Percentiles rank a stretch among this genome's conserved stretches.
Conservation (phyloP, 176 grass and related monocot genomes). For the Zea luxurians region DNA sequence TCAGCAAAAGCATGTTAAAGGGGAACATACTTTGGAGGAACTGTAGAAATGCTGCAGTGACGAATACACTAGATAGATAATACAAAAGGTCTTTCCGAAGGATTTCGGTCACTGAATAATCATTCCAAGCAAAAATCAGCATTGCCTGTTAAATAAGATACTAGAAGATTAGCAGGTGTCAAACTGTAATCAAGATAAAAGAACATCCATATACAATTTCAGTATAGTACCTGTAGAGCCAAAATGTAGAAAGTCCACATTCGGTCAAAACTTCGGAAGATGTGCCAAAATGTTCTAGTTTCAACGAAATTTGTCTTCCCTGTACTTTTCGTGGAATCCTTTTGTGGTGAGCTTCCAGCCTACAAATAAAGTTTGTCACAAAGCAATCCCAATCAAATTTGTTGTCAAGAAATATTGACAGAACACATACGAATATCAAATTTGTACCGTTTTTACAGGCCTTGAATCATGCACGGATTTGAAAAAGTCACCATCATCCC, state of each 20-base stretch:
- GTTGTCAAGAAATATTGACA: conserved; percentile 37
- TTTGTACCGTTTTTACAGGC: conserved; percentile 51
- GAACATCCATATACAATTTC: not conserved
- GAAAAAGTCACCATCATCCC: conserved; percentile 92
- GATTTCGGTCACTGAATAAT: conserved; percentile 55
- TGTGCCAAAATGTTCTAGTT: conserved; percentile 95
- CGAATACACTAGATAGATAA: conserved; percentile 85
- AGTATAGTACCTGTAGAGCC: conserved; percentile 71
- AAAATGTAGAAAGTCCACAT: conserved; percentile 97
- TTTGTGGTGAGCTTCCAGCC: conserved; percentile 49
- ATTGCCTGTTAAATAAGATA: conserved; percentile 62
- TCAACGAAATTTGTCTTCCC: conserved; percentile 96
- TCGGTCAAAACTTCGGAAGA: conserved; percentile 94
- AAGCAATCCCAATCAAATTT: conserved; percentile 15
- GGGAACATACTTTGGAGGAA: conserved; percentile 76
- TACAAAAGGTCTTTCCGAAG: conserved; percentile 72
- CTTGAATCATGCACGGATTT: conserved; percentile 71
- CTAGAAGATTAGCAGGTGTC: conserved; percentile 24
- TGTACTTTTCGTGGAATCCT: conserved; percentile 62
- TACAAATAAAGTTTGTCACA: conserved; percentile 48
- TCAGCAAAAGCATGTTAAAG: conserved; percentile 18
- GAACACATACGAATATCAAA: not conserved
- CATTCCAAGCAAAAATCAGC: conserved; percentile 83
- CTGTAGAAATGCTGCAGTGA: conserved; percentile 81
- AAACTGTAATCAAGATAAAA: conserved; percentile 26